Evolutionary conservation across 345 rosid species (phyloP).

Genomic region (Eutrema heterophyllum): DNA sequence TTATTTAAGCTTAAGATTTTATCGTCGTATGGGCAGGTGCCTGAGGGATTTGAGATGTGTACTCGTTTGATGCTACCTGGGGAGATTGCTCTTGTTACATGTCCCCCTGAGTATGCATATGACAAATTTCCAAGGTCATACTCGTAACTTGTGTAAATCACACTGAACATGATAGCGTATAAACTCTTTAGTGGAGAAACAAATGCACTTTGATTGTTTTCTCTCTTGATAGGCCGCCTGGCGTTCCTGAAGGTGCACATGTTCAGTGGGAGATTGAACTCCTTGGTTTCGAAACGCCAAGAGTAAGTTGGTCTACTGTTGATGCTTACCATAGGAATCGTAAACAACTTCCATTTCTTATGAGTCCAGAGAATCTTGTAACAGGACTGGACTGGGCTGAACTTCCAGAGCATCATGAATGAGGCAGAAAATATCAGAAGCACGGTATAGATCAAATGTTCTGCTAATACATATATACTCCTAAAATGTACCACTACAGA

Average conservation of each 20-base stretch:
- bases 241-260: constrained; percentile 88
- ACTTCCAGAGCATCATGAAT: constrained; percentile 82
- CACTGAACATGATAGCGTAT: not conserved
- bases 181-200: not conserved
- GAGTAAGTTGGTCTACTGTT: constrained; percentile 41
- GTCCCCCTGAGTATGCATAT: constrained; percentile 97
- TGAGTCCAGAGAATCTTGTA: constrained; percentile 1
- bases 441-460: constrained; percentile 46
- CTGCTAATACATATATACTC: not conserved
- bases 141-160: constrained; percentile 25
- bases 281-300: constrained; percentile 91
- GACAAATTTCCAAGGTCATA: constrained; percentile 87
- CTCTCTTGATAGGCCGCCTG: constrained; percentile 52
- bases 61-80: constrained; percentile 95
- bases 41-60: constrained; percentile 98
- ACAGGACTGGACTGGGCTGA: constrained; percentile 98
- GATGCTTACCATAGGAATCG: not conserved
- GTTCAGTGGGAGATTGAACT: constrained; percentile 96
- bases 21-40: constrained; percentile 47
- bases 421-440: constrained; percentile 85
- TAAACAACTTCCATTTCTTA: not conserved
- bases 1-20: not conserved
- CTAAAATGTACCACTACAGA: not conserved
- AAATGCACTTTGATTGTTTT: not conserved
- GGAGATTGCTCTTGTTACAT: constrained; percentile 84